Base-by-base conservation (phyloP, 306 rosid genomes). In the Nissolia schottii region DNA sequence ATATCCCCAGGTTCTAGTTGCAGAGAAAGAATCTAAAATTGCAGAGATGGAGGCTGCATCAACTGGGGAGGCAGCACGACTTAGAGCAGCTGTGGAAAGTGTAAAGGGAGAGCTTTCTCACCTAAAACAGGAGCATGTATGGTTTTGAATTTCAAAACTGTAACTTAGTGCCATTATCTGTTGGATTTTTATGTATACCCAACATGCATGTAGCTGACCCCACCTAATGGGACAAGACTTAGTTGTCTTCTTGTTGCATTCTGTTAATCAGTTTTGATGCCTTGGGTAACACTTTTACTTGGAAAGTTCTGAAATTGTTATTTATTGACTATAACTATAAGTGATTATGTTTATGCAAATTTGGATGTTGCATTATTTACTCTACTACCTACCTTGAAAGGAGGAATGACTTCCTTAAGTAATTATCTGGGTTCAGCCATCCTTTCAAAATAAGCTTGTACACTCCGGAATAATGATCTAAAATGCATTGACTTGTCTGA, bases 41-140 rank as follows among this genome's bases (percentile, higher is more conserved):
- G 97, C 96, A 74, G 97, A 95, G 88, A 87, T 89, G 93, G 99
- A 95, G 80, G 99, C 97, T 65, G 93, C 97, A 62, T 91, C 96
- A 41, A 82, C 90, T 69, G 99, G 99, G 78, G 96, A 91, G 84
- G 89, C 96, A 13, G 99, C 81, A 59, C 90, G 99, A 48, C 89
- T 88, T 81, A 89, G 89, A 84, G 99, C 99, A 65, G 84, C 90
- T 24, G 75, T 83, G 84, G 99, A 95, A 83, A 81, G 90, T 71
- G 78, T 89, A 29, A 95, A 85, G 78, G 99, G 97, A 58, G 99
- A 95, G 77, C 81, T 88, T 72, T 81, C 90, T 78, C 87, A 91
- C 76, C 71, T 95, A 45, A 91, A 84, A 80, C 86, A 82, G 67
- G 97, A 95, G 64, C 93, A 91, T 71, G 99, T 95, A 90, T 34